Percentiles rank a stretch among this genome's conserved stretches.
Conservation (phyloP, 768 basidiomycete genomes). For the Hericium alpestre region DNA sequence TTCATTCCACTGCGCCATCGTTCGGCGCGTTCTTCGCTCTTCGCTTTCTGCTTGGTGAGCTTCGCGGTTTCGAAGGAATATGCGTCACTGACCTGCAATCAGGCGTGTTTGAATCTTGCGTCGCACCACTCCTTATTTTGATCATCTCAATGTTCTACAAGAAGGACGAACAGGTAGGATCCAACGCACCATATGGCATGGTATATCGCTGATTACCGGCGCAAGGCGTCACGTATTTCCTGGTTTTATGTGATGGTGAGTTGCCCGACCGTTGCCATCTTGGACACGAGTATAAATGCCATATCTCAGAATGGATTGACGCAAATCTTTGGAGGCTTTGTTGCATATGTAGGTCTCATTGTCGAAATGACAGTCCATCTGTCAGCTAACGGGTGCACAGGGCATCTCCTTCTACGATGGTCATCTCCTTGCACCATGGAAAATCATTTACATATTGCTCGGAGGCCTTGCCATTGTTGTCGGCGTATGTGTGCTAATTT, state of each 20-base stretch:
- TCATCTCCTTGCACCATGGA: conserved; percentile 39
- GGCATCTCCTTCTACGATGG: conserved; percentile 48
- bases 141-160: conserved; percentile 61
- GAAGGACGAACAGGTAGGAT: conserved; percentile 47
- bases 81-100: neutral
- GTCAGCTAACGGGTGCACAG: conserved; percentile 17
- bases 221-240: conserved; percentile 43
- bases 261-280: neutral
- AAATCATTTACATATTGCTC: conserved; percentile 50
- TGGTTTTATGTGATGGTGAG: conserved; percentile 60
- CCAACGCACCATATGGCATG: too few species aligned
- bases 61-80: neutral
- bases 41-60: conserved; percentile 46
- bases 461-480: conserved; percentile 52
- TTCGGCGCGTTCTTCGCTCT: conserved; percentile 56
- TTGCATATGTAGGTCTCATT: conserved; percentile 38
- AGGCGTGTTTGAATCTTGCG: conserved; percentile 64
- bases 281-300: neutral
- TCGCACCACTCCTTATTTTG: conserved; percentile 51
- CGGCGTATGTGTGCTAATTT: conserved; percentile 44
- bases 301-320: conserved; percentile 43
- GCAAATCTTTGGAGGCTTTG: conserved; percentile 50
- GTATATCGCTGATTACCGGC: neutral
- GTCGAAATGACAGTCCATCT: neutral
- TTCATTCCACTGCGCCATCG: conserved; percentile 44